These are phyloP conservation scores for Salvia splendens DNA, from an alignment of 257 asterid species.

Conservation along the genomic window DNA sequence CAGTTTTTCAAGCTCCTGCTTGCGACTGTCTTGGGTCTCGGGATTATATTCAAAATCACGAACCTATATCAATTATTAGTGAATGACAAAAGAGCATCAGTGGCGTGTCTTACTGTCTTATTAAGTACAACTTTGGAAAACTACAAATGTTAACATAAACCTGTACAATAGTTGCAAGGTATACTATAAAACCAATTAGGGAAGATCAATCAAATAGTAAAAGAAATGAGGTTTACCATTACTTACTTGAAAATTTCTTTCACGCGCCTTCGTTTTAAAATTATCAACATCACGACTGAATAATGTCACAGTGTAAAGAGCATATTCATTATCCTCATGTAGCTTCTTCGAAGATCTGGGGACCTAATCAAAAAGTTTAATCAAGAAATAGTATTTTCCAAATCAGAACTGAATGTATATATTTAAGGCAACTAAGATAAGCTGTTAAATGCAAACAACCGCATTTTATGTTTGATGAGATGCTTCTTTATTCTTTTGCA, in stretches of 20 bases:
- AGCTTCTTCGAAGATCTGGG: conserved; percentile 96
- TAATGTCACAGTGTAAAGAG: conserved; percentile 73
- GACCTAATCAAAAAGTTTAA: conserved; percentile 56
- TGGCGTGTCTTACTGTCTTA: conserved; percentile 8
- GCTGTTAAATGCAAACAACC: conserved; percentile 16
- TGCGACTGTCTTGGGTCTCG: conserved; percentile 69
- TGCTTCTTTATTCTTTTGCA: conserved; percentile 8
- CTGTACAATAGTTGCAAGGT: conserved; percentile 16
- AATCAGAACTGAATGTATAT: conserved; percentile 14
- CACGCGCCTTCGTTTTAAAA: conserved; percentile 75
- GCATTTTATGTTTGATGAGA: conserved; percentile 12
- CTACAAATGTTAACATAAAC: neutral
- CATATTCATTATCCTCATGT: conserved; percentile 83
- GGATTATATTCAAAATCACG: conserved; percentile 76
- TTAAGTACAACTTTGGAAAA: neutral
- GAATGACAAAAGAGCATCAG: conserved; percentile 26
- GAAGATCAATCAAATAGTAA: conserved; percentile 16
- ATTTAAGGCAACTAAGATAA: conserved; percentile 3
- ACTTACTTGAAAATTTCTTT: conserved; percentile 77
- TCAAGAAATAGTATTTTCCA: conserved; percentile 34
- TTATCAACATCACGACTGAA: conserved; percentile 93
- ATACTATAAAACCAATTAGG: neutral
- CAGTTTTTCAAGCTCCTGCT: conserved; percentile 72
- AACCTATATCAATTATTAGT: conserved; percentile 45
- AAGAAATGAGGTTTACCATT: conserved; percentile 18